Evolutionary conservation across 306 rosid species (phyloP).

Genomic region (Clitoria ternatea): DNA sequence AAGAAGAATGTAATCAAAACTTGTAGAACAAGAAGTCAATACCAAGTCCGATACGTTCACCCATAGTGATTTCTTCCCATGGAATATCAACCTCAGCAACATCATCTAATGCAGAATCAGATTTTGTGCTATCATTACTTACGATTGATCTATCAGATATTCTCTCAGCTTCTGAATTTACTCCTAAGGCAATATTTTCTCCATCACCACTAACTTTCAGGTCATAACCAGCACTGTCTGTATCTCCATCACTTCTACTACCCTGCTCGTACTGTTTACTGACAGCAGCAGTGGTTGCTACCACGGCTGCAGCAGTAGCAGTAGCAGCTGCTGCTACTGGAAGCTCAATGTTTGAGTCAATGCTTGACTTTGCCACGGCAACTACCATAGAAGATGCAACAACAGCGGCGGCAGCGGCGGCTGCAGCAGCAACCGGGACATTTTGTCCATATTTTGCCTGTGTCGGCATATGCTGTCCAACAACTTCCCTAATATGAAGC

Average conservation of each 20-base stretch:
- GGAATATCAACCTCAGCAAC: constrained; percentile 93
- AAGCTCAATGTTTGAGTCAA: constrained; percentile 61
- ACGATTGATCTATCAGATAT: constrained; percentile 64
- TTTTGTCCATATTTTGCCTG: constrained; percentile 57
- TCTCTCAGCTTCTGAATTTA: constrained; percentile 62
- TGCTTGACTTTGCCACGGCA: constrained; percentile 67
- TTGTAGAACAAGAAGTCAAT: constrained; percentile 38
- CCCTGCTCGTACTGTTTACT: constrained; percentile 75
- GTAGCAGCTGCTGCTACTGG: constrained; percentile 97
- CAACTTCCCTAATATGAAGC: constrained; percentile 43
- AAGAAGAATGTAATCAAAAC: constrained; percentile 25
- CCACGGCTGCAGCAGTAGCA: constrained; percentile 94
- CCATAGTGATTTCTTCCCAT: constrained; percentile 85
- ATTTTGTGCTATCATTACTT: constrained; percentile 68
- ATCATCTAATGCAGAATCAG: constrained; percentile 69
- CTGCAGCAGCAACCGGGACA: constrained; percentile 88
- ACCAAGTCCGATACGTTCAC: constrained; percentile 99
- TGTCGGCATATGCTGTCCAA: constrained; percentile 35
- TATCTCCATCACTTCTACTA: constrained; percentile 58
- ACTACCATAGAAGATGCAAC: constrained; percentile 95
- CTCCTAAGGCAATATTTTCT: constrained; percentile 43
- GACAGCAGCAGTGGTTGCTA: constrained; percentile 92
- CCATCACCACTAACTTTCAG: constrained; percentile 56
- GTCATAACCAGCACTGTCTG: constrained; percentile 48
- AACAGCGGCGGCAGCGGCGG: constrained; percentile 89